phyloP scores from a whole-genome alignment of 805 yeast genomes.

The Teunomyces pallodes region DNA sequence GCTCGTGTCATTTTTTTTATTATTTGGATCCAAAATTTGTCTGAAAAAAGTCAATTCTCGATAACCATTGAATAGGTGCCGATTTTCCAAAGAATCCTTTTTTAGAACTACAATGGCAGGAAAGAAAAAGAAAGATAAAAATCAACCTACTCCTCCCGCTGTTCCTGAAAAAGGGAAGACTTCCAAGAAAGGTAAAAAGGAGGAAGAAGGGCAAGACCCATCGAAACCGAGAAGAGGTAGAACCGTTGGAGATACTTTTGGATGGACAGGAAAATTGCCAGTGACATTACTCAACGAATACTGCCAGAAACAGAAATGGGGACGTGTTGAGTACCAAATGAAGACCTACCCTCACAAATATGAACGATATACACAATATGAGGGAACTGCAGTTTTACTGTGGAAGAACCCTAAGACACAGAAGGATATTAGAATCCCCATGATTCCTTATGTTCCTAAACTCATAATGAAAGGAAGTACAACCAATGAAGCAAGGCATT shows the following conservation, averaged over 20 bases:
- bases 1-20: constrained; percentile 57
- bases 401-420: constrained; percentile 82
- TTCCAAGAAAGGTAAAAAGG: constrained; percentile 6
- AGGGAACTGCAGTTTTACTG: constrained; percentile 59
- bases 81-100: too few relatives aligned
- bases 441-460: constrained; percentile 62
- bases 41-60: too few relatives aligned
- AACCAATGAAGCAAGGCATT: constrained; percentile 84
- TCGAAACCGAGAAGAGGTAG: constrained; percentile 39
- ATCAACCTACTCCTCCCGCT: background rate
- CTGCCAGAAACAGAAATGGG: constrained; percentile 89
- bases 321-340: constrained; percentile 77
- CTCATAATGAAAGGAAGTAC: constrained; percentile 44
- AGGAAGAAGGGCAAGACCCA: constrained; percentile 2
- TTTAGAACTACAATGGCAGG: constrained; percentile 3
- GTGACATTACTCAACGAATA: constrained; percentile 81
- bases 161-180: constrained; percentile 5
- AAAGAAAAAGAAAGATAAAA: constrained; percentile 7
- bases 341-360: constrained; percentile 16
- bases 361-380: constrained; percentile 10
- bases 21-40: too few relatives aligned
- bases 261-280: constrained; percentile 96
- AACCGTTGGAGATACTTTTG: constrained; percentile 54
- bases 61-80: too few relatives aligned
- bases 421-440: constrained; percentile 55